Base-by-base conservation (phyloP, 495 filamentous ascomycete genomes). In the Lasiosphaeria hispida region DNA sequence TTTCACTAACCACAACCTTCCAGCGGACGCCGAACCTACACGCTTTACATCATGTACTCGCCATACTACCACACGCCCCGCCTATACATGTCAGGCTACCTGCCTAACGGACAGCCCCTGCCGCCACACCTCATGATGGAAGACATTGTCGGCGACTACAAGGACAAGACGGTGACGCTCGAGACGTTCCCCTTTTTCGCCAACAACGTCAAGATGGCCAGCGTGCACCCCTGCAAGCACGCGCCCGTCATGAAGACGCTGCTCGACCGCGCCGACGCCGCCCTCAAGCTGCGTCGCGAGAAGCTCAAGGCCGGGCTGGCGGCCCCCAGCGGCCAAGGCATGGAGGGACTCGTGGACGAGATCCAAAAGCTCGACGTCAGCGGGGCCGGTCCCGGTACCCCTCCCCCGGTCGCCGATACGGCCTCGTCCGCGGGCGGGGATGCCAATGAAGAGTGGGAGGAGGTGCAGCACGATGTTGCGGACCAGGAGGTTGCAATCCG, bases 141-240 rank as follows among this genome's bases (percentile, higher is more conserved):
- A 69, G 95, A 99, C 65, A 97, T 99, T 64, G 89, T 97, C 33
- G 93, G 95, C 64, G 95, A 99, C 80, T 99, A 99, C 80, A 96
- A 96, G 69, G 93, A 97, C 75, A 99, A 99, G 77, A 99, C 94
- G 7, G 94, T 99, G 58, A 99, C 95, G 13, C 84, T 97, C 40
- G 95, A 99, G 72, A 91, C 96, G 70, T 99, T 99, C 71, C 91
- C 91, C 19, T 95, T 92, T 79, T 92, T 90, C 66, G 87, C 89
- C 48, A 81, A 80, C 64, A 83, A 79, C 57, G 83, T 96, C 63
- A 95, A 96, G 78, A 99, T 96, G 87, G 95, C 94, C 33, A 91
- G 86, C 54, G 89, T 99, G 23, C 95, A 99, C 66, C 95, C 95
- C 5, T 86, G 83, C 79, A 90, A 89, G 62, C 95, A 99, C 63